Evolutionary conservation across 257 asterid species (phyloP).

Genomic region (Thymus quinquecostatus): DNA sequence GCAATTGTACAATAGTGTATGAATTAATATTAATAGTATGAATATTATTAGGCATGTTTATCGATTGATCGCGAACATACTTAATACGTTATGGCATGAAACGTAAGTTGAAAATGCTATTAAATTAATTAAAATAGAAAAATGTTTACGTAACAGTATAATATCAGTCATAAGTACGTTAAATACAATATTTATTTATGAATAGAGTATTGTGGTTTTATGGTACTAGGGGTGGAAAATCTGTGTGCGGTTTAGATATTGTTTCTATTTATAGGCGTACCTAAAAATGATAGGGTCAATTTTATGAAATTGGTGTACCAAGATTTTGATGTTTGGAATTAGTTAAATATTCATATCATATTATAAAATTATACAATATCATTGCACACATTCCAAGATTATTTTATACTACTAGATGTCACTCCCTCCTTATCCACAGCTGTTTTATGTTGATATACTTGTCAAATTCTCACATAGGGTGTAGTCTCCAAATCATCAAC

Average conservation of each 20-base stretch:
- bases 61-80: no score
- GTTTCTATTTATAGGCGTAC: constrained; percentile 5
- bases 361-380: background rate
- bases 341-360: constrained; percentile 9
- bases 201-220: no score
- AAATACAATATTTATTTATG: no score
- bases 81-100: no score
- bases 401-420: constrained; percentile 16
- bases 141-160: no score
- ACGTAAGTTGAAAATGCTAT: no score
- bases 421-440: constrained; percentile 32
- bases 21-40: background rate
- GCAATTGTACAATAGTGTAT: constrained; percentile 34
- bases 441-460: background rate
- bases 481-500: background rate
- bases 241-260: background rate
- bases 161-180: no score
- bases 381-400: constrained; percentile 37
- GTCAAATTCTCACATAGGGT: background rate
- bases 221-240: background rate
- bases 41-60: background rate
- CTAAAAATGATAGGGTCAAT: background rate
- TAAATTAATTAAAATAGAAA: no score
- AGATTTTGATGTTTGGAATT: constrained; percentile 38
- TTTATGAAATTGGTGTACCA: constrained; percentile 36